Conservation (phyloP, 805 yeast genomes). For the Candida stauntonica region DNA sequence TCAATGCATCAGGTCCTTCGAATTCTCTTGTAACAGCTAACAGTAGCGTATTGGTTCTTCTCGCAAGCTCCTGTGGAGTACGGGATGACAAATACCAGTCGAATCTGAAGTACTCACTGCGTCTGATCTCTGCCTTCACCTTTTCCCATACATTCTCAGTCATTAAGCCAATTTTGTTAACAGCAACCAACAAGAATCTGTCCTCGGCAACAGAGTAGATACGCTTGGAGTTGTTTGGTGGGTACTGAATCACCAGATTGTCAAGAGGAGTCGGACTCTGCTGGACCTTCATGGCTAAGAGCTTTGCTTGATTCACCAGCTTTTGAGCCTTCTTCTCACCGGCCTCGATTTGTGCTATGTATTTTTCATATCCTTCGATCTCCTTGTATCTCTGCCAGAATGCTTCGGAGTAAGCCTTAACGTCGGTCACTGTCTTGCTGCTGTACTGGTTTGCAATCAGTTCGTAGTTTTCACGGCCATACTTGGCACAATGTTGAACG, state of each 20-base stretch:
- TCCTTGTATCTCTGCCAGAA: constrained; percentile 61
- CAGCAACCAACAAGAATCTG: constrained; percentile 55
- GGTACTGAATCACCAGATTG: constrained; percentile 62
- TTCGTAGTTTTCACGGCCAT: constrained; percentile 50
- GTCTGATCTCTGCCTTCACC: constrained; percentile 58
- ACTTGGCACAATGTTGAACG: constrained; percentile 63
- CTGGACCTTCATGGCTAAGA: constrained; percentile 50
- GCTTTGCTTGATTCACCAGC: constrained; percentile 48
- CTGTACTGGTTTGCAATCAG: constrained; percentile 53
- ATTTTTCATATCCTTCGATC: constrained; percentile 69
- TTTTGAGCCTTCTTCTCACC: constrained; percentile 66
- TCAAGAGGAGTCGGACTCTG: constrained; percentile 56
- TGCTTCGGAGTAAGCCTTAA: constrained; percentile 49
- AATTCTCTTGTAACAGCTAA: constrained; percentile 66
- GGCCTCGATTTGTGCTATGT: constrained; percentile 63
- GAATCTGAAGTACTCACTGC: constrained; percentile 58
- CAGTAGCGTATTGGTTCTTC: constrained; percentile 64
- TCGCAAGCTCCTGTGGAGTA: constrained; percentile 64
- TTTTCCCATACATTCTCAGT: constrained; percentile 56
- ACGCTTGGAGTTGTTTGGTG: constrained; percentile 79
- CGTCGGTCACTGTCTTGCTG: constrained; percentile 55
- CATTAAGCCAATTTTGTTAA: constrained; percentile 61
- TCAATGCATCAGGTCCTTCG: constrained; percentile 55
- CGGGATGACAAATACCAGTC: constrained; percentile 73
- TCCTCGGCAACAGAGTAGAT: constrained; percentile 69